Percentiles rank a stretch among this genome's conserved stretches.
phyloP scores from a whole-genome alignment of 805 yeast genomes.

The Blastobotrys attinorum region DNA sequence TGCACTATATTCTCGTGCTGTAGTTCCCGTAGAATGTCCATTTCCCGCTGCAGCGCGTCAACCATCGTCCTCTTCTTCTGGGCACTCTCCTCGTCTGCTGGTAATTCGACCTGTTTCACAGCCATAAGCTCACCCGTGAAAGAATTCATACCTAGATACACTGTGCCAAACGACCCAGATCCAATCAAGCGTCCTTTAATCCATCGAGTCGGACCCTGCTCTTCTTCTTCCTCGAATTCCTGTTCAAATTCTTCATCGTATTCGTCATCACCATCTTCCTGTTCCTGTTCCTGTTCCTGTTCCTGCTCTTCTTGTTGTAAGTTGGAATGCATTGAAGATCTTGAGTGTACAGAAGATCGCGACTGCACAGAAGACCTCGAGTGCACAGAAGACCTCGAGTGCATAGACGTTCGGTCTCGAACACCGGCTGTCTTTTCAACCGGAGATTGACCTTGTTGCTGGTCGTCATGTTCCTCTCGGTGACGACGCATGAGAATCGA shows the following conservation, averaged over 20 bases:
- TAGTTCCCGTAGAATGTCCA: slow-evolving; percentile 64
- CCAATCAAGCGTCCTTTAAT: slow-evolving; percentile 89
- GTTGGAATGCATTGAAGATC: too few species aligned
- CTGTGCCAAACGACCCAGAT: slow-evolving; percentile 91
- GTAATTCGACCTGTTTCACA: slow-evolving; percentile 83
- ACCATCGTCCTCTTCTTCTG: slow-evolving; percentile 48
- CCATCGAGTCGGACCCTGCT: slow-evolving; percentile 71
- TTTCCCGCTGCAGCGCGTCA: slow-evolving; percentile 72
- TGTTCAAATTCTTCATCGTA: not conserved
- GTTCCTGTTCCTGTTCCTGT: not conserved
- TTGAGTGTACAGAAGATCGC: too few species aligned
- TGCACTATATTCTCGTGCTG: slow-evolving; percentile 91
- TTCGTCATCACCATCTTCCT: slow-evolving; percentile 3
- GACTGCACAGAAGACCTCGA: not conserved
- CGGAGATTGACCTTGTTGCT: not conserved
- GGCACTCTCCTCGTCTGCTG: slow-evolving; percentile 31
- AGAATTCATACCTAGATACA: slow-evolving; percentile 85
- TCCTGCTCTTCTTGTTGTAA: not conserved
- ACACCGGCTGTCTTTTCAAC: not conserved
- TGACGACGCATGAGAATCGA: not conserved
- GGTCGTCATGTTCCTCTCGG: not conserved
- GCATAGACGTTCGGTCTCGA: not conserved
- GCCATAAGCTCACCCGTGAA: slow-evolving; percentile 95
- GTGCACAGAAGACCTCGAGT: not conserved
- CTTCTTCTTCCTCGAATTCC: slow-evolving; percentile 30